Percentiles rank a stretch among this genome's conserved stretches.
These are phyloP conservation scores for Neoboletus brunneissimus DNA, from an alignment of 768 basidiomycete species.

Conservation along the genomic window DNA sequence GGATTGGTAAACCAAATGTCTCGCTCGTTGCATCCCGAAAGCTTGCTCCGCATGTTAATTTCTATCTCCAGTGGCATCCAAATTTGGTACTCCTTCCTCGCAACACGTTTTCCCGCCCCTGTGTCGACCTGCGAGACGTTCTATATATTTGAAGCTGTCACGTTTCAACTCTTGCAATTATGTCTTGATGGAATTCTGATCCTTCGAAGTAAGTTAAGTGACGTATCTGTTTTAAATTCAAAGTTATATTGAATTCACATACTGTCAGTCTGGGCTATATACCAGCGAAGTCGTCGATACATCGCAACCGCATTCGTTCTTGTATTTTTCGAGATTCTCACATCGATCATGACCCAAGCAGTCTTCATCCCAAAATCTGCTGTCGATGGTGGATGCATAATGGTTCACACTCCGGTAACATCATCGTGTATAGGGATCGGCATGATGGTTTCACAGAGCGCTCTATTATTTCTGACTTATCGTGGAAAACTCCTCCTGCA, in stretches of 20 bases:
- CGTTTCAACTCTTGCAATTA: slow-evolving; percentile 15
- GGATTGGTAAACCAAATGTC: slow-evolving; percentile 20
- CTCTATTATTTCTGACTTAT: slow-evolving; percentile 16
- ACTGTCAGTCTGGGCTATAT: slow-evolving; percentile 15
- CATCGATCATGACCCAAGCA: background rate
- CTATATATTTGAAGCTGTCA: background rate
- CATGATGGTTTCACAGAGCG: slow-evolving; percentile 10
- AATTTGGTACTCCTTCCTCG: background rate
- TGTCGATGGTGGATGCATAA: slow-evolving; percentile 11
- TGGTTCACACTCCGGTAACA: background rate
- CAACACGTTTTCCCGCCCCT: background rate
- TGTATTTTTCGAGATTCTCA: slow-evolving; percentile 4
- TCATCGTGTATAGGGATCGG: background rate
- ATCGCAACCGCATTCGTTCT: background rate
- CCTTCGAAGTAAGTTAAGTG: slow-evolving; percentile 17
- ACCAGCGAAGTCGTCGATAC: slow-evolving; percentile 2
- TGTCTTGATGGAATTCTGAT: slow-evolving; percentile 14
- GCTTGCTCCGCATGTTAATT: slow-evolving; percentile 1
- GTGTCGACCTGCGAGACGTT: slow-evolving; percentile 1
- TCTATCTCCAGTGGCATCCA: slow-evolving; percentile 1
- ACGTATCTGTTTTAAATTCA: background rate
- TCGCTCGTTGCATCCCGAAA: background rate
- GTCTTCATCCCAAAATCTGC: background rate
- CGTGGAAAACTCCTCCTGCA: slow-evolving; percentile 11
- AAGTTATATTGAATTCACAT: background rate